phyloP scores from a whole-genome alignment of 1,284 basidiomycete genomes.

The Cutaneotrichosporon arboriforme region DNA sequence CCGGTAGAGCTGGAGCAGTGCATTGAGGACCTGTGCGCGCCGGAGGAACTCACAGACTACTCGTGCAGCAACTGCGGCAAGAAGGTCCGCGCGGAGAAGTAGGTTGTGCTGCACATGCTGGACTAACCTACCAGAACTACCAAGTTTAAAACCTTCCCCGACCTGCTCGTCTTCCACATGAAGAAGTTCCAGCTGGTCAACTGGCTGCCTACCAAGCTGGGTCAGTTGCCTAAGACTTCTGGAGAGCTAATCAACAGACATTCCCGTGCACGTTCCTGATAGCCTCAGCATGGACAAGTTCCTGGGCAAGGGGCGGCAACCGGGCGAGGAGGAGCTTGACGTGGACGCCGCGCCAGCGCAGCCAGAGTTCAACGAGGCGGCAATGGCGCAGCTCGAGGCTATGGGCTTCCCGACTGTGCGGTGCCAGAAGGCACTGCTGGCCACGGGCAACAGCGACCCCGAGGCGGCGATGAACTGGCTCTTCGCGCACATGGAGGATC shows the following conservation, averaged over 20 bases:
- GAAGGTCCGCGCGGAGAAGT: conserved; percentile 64
- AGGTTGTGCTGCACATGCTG: conserved; percentile 24
- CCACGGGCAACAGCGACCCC: conserved; percentile 72
- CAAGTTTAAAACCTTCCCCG: conserved; percentile 81
- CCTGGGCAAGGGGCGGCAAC: conserved; percentile 67
- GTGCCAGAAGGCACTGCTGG: conserved; percentile 82
- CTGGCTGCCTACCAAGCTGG: conserved; percentile 94
- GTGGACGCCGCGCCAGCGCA: conserved; percentile 57
- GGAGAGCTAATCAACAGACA: conserved; percentile 54
- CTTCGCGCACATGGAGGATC: conserved; percentile 91
- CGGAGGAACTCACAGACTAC: conserved; percentile 66
- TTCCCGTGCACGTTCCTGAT: conserved; percentile 72
- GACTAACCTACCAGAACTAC: conserved; percentile 53
- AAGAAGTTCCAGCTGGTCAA: conserved; percentile 94
- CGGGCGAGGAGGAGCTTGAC: conserved; percentile 59
- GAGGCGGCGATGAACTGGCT: conserved; percentile 94
- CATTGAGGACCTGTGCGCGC: conserved; percentile 60
- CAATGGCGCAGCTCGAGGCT: conserved; percentile 66
- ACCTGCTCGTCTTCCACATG: conserved; percentile 81
- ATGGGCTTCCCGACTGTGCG: conserved; percentile 84
- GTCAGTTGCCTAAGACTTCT: conserved; percentile 49
- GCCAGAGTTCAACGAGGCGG: conserved; percentile 59
- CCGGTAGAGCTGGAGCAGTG: conserved; percentile 66
- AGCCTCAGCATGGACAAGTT: conserved; percentile 63
- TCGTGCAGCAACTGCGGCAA: conserved; percentile 58